Evolutionary conservation across 257 asterid species (phyloP), one percentile per base, ranked within the genome.

Genomic region (Jasminum sambac): DNA sequence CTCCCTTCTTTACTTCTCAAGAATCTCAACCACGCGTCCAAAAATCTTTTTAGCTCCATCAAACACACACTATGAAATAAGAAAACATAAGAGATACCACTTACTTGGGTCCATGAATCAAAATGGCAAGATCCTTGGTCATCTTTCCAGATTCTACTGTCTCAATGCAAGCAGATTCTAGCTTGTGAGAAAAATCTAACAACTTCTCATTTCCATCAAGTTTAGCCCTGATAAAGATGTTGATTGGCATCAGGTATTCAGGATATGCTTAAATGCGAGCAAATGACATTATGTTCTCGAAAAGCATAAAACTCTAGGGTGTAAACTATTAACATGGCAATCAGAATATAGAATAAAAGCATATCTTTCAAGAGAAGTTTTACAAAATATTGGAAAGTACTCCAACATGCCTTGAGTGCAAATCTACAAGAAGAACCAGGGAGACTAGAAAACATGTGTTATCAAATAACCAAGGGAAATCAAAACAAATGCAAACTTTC

Each of bases 71-170:
- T 4, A 30, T 1, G 42, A 2, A 50, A 10, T 7, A 21, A 24
- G 13, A 66, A 57, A 57, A 70, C 14, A 46, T 52, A 11, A 21
- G 50, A 72, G 67, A 66, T 50, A 71, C 19, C 34, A 80, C 96
- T 81, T 84, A 92, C 97, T 85, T 92, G 74, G 96, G 84, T 64
- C 98, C 97, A 36, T 92, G 96, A 72, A 70, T 66, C 82, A 92
- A 80, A 74, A 90, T 70, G 40, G 97, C 96, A 19, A 92, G 95
- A 82, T 92, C 97, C 83, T 92, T 92, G 5, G 98, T 92, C 98
- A 92, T 92, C 79, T 90, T 92, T 80, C 96, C 97, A 10, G 92
- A 85, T 84, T 90, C 96, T 44, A 92, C 96, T 8, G 96, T 88
- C 76, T 81, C 96, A 38, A 88, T 69, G 74, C 96, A 92, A 25